Base-by-base conservation (phyloP, 805 yeast genomes). In the Cyberlindnera mrakii region DNA sequence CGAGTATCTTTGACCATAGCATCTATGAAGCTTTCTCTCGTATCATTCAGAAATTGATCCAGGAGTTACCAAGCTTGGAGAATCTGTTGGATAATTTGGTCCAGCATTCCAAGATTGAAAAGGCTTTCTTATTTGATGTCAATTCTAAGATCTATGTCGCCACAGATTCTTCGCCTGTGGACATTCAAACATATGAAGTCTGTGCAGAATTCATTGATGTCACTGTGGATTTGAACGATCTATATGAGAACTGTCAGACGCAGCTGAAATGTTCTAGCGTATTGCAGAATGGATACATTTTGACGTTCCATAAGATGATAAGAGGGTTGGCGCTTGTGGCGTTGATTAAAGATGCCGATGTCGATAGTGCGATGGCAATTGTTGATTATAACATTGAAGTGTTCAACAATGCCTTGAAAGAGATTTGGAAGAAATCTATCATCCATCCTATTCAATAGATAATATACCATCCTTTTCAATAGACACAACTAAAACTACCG, bases 141-240 rank as follows among this genome's bases (percentile, higher is more conserved):
- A 85, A 86, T 57, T 85, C 96, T 15, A 93, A 93, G 60, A 86
- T 93, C 17, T 93, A 91, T 59, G 89, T 91, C 39, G 96, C 97
- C 5, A 91, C 98, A 0, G 99, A 93, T 62, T 85, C 96, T 0
- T 81, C 90, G 2, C 97, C 98, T 0, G 96, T 91, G 33, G 98
- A 91, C 64, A 84, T 88, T 33, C 96, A 89, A 58, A 86, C 95
- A 0, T 93, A 93, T 60, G 97, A 93, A 61, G 95, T 91, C 2
- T 93, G 98, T 63, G 95, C 97, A 0, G 98, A 93, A 58, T 93
- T 93, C 58, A 91, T 93, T 37, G 98, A 93, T 62, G 93, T 91
- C 14, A 82, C 96, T 3, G 82, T 89, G 20, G 98, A 93, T 58
- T 66, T 93, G 50, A 90, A 87, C 53, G 85, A 84, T 40, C 61